phyloP scores from a whole-genome alignment of 2,329 filamentous ascomycete species.

The Cercospora canescens region DNA sequence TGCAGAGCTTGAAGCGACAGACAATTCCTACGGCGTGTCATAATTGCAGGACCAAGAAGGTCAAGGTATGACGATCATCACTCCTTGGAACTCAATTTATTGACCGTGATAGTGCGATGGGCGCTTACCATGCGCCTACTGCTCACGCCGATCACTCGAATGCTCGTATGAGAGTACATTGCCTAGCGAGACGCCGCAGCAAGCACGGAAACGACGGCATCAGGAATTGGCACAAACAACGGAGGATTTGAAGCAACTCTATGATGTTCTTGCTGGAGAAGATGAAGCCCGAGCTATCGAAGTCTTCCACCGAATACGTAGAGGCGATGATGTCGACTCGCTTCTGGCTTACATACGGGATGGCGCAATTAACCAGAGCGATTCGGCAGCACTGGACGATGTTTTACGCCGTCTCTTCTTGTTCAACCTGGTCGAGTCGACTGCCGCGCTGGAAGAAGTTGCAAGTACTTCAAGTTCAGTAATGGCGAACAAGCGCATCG shows the following conservation, averaged over 20 bases:
- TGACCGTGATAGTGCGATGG: slow-evolving; percentile 6
- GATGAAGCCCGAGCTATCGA: slow-evolving; percentile 2
- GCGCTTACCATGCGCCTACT: slow-evolving; percentile 4
- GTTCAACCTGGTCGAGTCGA: slow-evolving; percentile 7
- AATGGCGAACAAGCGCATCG: background rate
- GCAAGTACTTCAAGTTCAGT: background rate
- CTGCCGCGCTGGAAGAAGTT: slow-evolving; percentile 1
- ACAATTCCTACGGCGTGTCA: slow-evolving; percentile 6
- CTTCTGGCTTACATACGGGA: slow-evolving; percentile 1
- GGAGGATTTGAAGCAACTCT: slow-evolving; percentile 5
- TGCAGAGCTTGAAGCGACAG: slow-evolving; percentile 11
- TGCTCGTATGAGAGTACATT: slow-evolving; percentile 7
- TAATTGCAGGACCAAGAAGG: slow-evolving; percentile 8
- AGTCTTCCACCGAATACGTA: slow-evolving; percentile 7
- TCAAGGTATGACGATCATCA: background rate
- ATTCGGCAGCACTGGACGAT: background rate
- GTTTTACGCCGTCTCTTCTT: background rate
- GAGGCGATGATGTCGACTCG: slow-evolving; percentile 3
- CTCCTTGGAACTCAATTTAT: background rate
- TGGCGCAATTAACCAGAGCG: background rate
- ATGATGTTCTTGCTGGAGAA: slow-evolving; percentile 2
- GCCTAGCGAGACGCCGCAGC: slow-evolving; percentile 7
- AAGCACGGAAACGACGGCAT: slow-evolving; percentile 2
- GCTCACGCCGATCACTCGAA: slow-evolving; percentile 2
- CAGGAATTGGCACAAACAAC: background rate